Evolutionary conservation across 2,329 filamentous ascomycete species (phyloP), one percentile per base, ranked within the genome.

Genomic region (Aspergillus sp.): DNA sequence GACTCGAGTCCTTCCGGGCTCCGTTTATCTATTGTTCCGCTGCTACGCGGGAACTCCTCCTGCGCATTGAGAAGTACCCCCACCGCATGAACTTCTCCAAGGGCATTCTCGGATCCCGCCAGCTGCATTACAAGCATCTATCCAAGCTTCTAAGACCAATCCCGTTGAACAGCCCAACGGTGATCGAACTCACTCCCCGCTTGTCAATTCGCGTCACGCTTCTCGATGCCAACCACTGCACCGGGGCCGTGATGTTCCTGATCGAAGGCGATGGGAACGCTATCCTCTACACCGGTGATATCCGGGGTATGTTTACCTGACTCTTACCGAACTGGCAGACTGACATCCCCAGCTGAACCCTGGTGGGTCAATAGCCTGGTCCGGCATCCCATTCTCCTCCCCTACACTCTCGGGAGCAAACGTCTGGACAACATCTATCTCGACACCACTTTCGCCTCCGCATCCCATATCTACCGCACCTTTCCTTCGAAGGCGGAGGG

Each of bases 11-110:
- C 11, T 79, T 92, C 49, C 82, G 84, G 43, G 84, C 88, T 24
- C 88, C 90, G 0, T 96, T 96, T 64, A 83, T 97, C 17, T 96
- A 96, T 71, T 96, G 91, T 73, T 96, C 92, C 1, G 80, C 87
- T 0, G 88, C 89, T 0, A 96, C 92, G 0, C 82, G 83, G 57
- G 87, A 91, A 69, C 74, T 97, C 16, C 77, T 97, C 1, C 77
- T 96, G 14, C 83, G 86, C 1, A 80, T 96, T 3, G 90, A 95
- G 69, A 86, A 86, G 57, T 88, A 87, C 55, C 82, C 86, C 0
- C 88, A 90, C 69, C 84, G 92, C 14, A 82, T 95, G 74, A 95
- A 95, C 64, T 89, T 89, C 66, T 85, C 83, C 26, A 85, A 84
- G 53, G 89, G 89, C 0, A 84, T 95, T 26, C 70, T 95, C 0